Evolutionary conservation across 2,329 filamentous ascomycete genomes (phyloP).

Genomic region (Epichloe aotearoae): DNA sequence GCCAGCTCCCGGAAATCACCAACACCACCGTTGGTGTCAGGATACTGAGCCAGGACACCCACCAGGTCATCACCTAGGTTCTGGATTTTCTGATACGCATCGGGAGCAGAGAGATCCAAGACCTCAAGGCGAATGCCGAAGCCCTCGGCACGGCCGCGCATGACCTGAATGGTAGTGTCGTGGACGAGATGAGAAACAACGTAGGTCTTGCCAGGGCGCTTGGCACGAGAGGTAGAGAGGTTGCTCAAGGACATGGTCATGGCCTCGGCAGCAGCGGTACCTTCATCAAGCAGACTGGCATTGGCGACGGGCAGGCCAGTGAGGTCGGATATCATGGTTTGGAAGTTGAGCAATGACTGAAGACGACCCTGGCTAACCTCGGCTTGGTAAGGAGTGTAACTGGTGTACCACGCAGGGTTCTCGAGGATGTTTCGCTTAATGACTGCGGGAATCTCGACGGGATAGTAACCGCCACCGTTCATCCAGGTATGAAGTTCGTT

Average conservation of each 20-base stretch:
- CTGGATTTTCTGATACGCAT: constrained; percentile 49
- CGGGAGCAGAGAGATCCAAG: constrained; percentile 55
- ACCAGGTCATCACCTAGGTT: constrained; percentile 69
- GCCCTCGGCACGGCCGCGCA: constrained; percentile 76
- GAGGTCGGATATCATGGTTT: constrained; percentile 81
- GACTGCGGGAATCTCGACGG: constrained; percentile 73
- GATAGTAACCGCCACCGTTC: constrained; percentile 81
- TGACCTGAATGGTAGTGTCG: constrained; percentile 72
- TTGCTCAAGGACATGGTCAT: constrained; percentile 85
- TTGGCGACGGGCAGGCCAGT: constrained; percentile 82
- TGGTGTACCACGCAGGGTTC: constrained; percentile 94
- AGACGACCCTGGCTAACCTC: constrained; percentile 93
- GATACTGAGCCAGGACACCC: constrained; percentile 89
- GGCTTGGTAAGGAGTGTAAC: constrained; percentile 93
- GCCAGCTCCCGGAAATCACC: constrained; percentile 62
- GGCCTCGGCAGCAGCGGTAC: constrained; percentile 84
- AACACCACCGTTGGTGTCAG: constrained; percentile 73
- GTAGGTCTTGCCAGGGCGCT: constrained; percentile 64
- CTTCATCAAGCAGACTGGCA: constrained; percentile 81
- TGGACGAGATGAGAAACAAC: constrained; percentile 74
- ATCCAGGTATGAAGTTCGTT: constrained; percentile 46
- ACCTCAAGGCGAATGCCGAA: constrained; percentile 73
- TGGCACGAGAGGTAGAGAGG: constrained; percentile 57
- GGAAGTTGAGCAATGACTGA: constrained; percentile 88
- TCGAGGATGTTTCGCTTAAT: constrained; percentile 89